Conservation (phyloP, 2,329 filamentous ascomycete species). For the Trichoderma asperellum region DNA sequence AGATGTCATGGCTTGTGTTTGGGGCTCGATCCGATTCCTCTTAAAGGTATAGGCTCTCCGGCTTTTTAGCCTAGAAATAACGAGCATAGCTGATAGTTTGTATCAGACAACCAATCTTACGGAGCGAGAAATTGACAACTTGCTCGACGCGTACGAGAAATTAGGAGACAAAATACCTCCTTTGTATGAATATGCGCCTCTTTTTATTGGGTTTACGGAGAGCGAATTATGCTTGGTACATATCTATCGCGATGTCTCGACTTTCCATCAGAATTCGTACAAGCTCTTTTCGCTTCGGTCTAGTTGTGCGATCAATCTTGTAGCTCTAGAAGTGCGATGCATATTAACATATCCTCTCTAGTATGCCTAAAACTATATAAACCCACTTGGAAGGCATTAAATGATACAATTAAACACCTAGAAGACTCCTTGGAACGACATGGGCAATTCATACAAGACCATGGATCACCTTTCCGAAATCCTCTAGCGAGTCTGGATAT, state of each 20-base stretch:
- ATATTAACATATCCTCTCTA: not conserved
- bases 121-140: slow-evolving; percentile 2
- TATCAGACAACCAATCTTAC: not conserved
- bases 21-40: not conserved
- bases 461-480: not conserved
- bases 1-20: slow-evolving; percentile 4
- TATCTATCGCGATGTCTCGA: slow-evolving; percentile 5
- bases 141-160: slow-evolving; percentile 9
- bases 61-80: not conserved
- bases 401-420: not conserved
- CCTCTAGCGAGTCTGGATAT: not conserved
- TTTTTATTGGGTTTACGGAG: not conserved
- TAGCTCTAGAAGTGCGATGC: rapidly evolving
- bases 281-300: not conserved
- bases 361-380: slow-evolving; percentile 5
- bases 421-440: not conserved
- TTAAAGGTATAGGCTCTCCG: not conserved
- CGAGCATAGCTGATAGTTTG: not conserved
- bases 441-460: not conserved
- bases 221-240: not conserved
- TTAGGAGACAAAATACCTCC: not conserved
- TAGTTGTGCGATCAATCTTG: not conserved
- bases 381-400: slow-evolving; percentile 4
- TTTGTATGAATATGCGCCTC: not conserved
- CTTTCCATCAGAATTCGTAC: not conserved